Evolutionary conservation across 805 yeast genomes (phyloP).

Genomic region (Danielia reshetovae): DNA sequence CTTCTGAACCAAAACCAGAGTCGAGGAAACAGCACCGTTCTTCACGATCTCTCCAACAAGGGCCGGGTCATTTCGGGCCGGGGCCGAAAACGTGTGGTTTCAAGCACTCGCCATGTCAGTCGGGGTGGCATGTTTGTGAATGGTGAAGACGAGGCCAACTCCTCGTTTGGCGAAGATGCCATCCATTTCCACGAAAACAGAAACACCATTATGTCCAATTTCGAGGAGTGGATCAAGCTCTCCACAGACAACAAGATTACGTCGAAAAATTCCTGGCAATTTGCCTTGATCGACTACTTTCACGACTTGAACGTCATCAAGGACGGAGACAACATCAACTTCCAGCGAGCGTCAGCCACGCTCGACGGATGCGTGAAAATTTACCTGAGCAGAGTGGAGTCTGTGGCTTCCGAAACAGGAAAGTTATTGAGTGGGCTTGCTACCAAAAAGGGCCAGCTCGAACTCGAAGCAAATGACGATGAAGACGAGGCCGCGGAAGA

Average conservation of each 20-base stretch:
- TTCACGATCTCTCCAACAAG: slow-evolving; percentile 26
- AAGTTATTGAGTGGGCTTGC: slow-evolving; percentile 74
- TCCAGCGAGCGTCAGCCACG: slow-evolving; percentile 87
- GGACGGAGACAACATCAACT: slow-evolving; percentile 75
- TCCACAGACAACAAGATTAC: slow-evolving; percentile 64
- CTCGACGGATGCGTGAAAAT: slow-evolving; percentile 93
- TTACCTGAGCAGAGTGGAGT: slow-evolving; percentile 85
- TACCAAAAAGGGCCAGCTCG: slow-evolving; percentile 15
- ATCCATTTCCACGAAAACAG: slow-evolving; percentile 40
- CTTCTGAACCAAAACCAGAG: slow-evolving; percentile 8
- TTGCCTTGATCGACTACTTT: slow-evolving; percentile 88
- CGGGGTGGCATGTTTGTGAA: slow-evolving; percentile 18
- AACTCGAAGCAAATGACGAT: slow-evolving; percentile 22
- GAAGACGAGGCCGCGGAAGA: slow-evolving; percentile 23
- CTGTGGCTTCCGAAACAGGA: slow-evolving; percentile 89
- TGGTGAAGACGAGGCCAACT: slow-evolving; percentile 12
- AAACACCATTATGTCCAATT: slow-evolving; percentile 38
- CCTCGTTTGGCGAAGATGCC: slow-evolving; percentile 30
- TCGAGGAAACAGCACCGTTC: slow-evolving; percentile 15
- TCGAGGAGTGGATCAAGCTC: slow-evolving; percentile 49
- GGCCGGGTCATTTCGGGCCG: slow-evolving; percentile 28
- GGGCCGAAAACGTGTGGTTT: slow-evolving; percentile 21
- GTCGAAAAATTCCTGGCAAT: slow-evolving; percentile 82
- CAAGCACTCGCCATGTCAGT: slow-evolving; percentile 14
- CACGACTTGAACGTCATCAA: slow-evolving; percentile 72